A percentile compares a stretch with the other conserved stretches of the same genome.
Evolutionary conservation across 805 yeast genomes (phyloP).

Genomic region (Myxozyma neglecta): DNA sequence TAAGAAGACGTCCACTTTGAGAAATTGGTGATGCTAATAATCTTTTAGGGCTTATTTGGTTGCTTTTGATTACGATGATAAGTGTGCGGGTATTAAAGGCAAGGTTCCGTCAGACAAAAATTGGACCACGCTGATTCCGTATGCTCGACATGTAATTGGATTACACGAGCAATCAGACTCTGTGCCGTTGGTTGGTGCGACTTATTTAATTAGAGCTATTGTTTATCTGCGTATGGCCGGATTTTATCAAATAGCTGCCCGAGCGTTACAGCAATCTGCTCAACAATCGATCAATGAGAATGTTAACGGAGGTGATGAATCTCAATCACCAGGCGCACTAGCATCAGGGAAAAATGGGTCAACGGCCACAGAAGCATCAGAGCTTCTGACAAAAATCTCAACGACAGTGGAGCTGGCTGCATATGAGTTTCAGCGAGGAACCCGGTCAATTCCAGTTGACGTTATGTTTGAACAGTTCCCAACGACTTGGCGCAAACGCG

Average conservation of each 20-base stretch:
- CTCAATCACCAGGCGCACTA: slow-evolving; percentile 10
- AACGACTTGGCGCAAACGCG: slow-evolving; percentile 26
- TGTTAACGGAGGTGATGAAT: background rate
- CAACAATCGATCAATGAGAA: background rate
- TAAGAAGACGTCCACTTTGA: slow-evolving; percentile 6
- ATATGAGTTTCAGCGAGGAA: slow-evolving; percentile 28
- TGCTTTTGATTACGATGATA: slow-evolving; percentile 35
- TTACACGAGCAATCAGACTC: slow-evolving; percentile 26
- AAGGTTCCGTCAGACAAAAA: slow-evolving; percentile 29
- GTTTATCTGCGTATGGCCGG: slow-evolving; percentile 31
- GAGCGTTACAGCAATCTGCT: slow-evolving; percentile 6
- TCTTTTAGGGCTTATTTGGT: slow-evolving; percentile 29
- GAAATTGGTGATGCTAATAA: background rate
- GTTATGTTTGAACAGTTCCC: slow-evolving; percentile 22
- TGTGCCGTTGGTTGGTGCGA: slow-evolving; percentile 26
- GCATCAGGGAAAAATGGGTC: background rate
- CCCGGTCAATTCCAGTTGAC: slow-evolving; percentile 18
- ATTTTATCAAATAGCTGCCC: slow-evolving; percentile 15
- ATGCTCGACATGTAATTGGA: slow-evolving; percentile 23
- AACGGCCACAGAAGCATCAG: background rate
- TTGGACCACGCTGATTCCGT: slow-evolving; percentile 32
- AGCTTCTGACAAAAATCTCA: slow-evolving; percentile 4
- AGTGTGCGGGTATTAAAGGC: slow-evolving; percentile 11
- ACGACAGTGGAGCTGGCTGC: slow-evolving; percentile 25
- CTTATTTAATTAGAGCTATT: slow-evolving; percentile 33